phyloP scores from a whole-genome alignment of 176 grass and related monocot species.

The Carex kokanica region DNA sequence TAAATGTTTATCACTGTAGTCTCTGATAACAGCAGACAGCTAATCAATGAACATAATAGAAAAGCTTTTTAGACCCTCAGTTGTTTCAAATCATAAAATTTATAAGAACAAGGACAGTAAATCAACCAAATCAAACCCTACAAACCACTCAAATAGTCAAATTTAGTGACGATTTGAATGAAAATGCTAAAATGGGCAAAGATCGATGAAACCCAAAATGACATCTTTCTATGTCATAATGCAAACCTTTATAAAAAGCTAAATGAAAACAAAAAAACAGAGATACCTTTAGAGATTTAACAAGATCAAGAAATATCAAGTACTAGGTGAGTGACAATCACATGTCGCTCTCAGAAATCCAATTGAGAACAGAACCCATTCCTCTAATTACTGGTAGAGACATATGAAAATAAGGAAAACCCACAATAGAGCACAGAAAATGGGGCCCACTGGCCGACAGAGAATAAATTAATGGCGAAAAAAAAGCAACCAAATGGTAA shows the following conservation, averaged over 20 bases:
- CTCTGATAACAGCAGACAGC: constrained; percentile 6
- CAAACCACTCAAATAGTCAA: not conserved
- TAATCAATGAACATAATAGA: constrained; percentile 16
- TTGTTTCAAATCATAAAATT: constrained; percentile 9
- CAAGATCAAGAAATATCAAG: constrained; percentile 16
- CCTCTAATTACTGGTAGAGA: not conserved
- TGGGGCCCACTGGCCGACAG: not conserved
- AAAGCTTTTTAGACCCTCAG: not conserved
- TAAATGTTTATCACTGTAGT: constrained; percentile 19
- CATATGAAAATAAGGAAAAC: not conserved
- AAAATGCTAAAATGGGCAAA: not conserved
- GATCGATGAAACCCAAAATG: constrained; percentile 6
- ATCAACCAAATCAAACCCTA: not conserved
- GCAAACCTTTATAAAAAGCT: constrained; percentile 7
- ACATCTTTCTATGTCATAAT: not conserved
- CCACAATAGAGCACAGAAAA: not conserved
- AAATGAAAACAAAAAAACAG: not conserved
- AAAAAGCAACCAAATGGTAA: constrained; percentile 22
- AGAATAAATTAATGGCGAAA: constrained; percentile 31
- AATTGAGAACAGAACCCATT: constrained; percentile 13
- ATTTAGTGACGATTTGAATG: not conserved
- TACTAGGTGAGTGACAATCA: constrained; percentile 16
- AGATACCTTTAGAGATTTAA: constrained; percentile 7
- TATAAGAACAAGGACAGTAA: not conserved
- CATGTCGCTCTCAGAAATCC: constrained; percentile 23